Percentiles rank a stretch among this genome's conserved stretches.
These are phyloP conservation scores for Vaccinium macrocarpon DNA, from an alignment of 148 eudicot species.

Conservation along the genomic window DNA sequence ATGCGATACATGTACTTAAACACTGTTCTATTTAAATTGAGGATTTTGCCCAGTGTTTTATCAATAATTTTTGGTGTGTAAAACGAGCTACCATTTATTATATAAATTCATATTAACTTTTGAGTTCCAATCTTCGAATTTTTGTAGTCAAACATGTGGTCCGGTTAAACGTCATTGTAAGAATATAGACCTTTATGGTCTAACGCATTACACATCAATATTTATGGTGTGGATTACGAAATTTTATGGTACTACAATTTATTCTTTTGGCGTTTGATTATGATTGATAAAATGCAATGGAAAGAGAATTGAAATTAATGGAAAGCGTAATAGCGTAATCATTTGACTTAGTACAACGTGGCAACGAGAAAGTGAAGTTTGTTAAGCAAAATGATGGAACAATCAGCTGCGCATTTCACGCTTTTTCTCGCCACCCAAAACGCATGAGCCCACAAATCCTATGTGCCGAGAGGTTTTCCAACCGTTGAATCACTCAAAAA, in stretches of 20 bases:
- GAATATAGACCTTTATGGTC: neutral
- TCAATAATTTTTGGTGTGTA: too few species aligned
- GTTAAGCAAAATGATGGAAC: neutral
- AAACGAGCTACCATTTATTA: too few species aligned
- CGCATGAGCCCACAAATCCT: too few species aligned
- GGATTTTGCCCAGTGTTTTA: too few species aligned
- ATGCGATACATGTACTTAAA: too few species aligned
- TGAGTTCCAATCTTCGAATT: neutral
- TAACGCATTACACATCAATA: neutral
- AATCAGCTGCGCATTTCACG: neutral
- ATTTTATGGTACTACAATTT: neutral
- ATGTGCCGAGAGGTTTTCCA: too few species aligned
- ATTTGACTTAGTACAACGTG: too few species aligned
- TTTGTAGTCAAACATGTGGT: neutral
- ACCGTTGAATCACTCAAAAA: too few species aligned
- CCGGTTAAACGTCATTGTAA: neutral
- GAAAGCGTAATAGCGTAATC: too few species aligned
- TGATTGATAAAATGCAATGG: neutral
- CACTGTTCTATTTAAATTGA: too few species aligned
- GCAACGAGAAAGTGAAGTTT: constrained; percentile 1
- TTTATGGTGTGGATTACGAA: neutral
- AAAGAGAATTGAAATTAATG: neutral
- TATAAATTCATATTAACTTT: neutral
- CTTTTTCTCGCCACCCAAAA: neutral
- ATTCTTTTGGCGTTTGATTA: neutral